Evolutionary conservation across 495 filamentous ascomycete species (phyloP), one percentile per base, ranked within the genome.

Genomic region (Lentithecium fluviatile): DNA sequence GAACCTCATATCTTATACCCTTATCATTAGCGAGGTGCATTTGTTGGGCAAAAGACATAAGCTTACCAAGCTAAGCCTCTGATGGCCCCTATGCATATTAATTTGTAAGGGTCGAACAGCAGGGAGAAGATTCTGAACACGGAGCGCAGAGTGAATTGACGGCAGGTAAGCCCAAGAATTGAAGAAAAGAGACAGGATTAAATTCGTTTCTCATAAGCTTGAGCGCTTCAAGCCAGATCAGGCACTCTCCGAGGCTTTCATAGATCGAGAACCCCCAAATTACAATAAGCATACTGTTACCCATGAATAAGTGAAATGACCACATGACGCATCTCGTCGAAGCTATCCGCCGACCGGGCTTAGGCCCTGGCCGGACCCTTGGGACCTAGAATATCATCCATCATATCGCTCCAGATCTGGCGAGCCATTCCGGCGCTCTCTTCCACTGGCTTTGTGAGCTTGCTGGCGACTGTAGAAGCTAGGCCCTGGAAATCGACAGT

Each of bases 401-500:
- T 51, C 23, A 87, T 74, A 1, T 82, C 82, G 62, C 69, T 56
- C 79, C 80, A 84, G 1, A 87, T 52, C 70, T 82, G 73, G 37
- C 64, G 64, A 1, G 80, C 69, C 49, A 80, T 63, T 21, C 82
- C 77, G 19, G 72, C 63, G 53, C 77, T 70, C 67, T 69, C 58
- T 17, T 68, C 69, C 15, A 65, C 72, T 12, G 57, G 40, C 49
- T 66, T 69, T 21, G 52, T 69, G 36, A 79, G 36, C 59, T 74
- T 73, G 55, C 74, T 74, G 6, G 74, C 76, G 17, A 77, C 69
- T 17, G 71, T 64, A 56, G 80, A 79, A 13, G 82, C 83, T 60
- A 85, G 69, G 45, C 78, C 79, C 67, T 82, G 83, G 20, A 81
- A 83, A 68, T 84, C 81, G 43, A 86, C 73, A 6, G 78, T 71